Evolutionary conservation across 306 rosid species (phyloP).

Genomic region (Prunus fruticosa): DNA sequence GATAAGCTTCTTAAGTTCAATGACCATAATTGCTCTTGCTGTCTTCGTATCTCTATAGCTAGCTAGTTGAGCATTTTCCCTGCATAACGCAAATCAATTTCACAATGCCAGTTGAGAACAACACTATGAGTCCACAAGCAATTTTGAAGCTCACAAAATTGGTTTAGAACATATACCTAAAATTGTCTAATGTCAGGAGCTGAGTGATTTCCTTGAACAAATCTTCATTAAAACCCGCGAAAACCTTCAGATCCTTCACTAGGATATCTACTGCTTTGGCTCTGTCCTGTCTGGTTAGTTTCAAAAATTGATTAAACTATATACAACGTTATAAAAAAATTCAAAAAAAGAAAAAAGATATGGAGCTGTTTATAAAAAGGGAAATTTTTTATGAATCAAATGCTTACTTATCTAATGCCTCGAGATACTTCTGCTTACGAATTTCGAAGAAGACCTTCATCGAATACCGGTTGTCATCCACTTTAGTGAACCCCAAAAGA

Average conservation of each 20-base stretch:
- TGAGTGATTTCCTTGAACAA: constrained; percentile 87
- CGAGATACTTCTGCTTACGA: constrained; percentile 92
- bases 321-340: neutral
- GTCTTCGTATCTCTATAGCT: constrained; percentile 30
- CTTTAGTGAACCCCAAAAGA: constrained; percentile 80
- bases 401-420: constrained; percentile 83
- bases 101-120: neutral
- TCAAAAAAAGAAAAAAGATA: neutral
- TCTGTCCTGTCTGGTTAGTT: constrained; percentile 57
- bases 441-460: constrained; percentile 97
- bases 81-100: constrained; percentile 22
- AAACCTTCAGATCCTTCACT: constrained; percentile 77
- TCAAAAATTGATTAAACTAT: neutral
- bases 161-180: constrained; percentile 44
- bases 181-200: constrained; percentile 78
- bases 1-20: constrained; percentile 48
- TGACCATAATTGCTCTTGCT: constrained; percentile 34
- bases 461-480: constrained; percentile 85
- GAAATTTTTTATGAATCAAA: neutral
- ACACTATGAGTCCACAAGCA: neutral
- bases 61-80: constrained; percentile 36
- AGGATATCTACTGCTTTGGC: constrained; percentile 79
- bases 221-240: constrained; percentile 65
- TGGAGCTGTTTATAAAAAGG: neutral
- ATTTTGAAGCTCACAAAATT: neutral